Evolutionary conservation across 2,329 filamentous ascomycete genomes (phyloP).

Genomic region (Aspergillus sp.): DNA sequence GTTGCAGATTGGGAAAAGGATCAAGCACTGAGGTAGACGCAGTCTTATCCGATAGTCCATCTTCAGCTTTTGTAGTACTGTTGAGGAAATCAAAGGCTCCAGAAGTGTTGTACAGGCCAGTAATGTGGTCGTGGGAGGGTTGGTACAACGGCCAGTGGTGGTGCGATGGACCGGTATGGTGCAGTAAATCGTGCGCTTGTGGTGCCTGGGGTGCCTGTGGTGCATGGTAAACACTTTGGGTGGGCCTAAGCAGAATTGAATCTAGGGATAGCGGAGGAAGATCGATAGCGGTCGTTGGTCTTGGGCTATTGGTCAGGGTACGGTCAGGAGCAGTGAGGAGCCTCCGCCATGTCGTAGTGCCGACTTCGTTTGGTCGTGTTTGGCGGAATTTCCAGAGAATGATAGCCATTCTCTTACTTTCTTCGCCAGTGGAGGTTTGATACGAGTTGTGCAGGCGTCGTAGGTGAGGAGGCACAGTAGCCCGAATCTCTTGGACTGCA

Average conservation of each 20-base stretch:
- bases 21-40: constrained; percentile 38
- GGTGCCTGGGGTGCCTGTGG: constrained; percentile 2
- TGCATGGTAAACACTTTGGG: constrained; percentile 33
- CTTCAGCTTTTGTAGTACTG: constrained; percentile 36
- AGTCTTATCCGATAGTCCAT: constrained; percentile 33
- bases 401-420: constrained; percentile 43
- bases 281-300: constrained; percentile 31
- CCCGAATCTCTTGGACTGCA: constrained; percentile 48
- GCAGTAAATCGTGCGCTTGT: constrained; percentile 34
- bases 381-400: constrained; percentile 50
- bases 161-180: constrained; percentile 29
- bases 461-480: constrained; percentile 26
- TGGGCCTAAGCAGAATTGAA: constrained; percentile 32
- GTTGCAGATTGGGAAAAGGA: constrained; percentile 31
- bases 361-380: constrained; percentile 39
- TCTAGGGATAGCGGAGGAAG: constrained; percentile 39
- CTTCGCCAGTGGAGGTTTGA: constrained; percentile 23
- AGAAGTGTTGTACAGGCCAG: constrained; percentile 34
- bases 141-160: constrained; percentile 37
- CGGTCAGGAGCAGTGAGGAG: constrained; percentile 40
- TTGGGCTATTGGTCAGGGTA: constrained; percentile 38
- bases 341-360: constrained; percentile 47
- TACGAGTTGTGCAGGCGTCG: constrained; percentile 30
- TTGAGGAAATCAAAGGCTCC: constrained; percentile 36
- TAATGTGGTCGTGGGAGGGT: constrained; percentile 35